Evolutionary conservation across 805 yeast species (phyloP).

Genomic region (Kodamaea neixiangensis): DNA sequence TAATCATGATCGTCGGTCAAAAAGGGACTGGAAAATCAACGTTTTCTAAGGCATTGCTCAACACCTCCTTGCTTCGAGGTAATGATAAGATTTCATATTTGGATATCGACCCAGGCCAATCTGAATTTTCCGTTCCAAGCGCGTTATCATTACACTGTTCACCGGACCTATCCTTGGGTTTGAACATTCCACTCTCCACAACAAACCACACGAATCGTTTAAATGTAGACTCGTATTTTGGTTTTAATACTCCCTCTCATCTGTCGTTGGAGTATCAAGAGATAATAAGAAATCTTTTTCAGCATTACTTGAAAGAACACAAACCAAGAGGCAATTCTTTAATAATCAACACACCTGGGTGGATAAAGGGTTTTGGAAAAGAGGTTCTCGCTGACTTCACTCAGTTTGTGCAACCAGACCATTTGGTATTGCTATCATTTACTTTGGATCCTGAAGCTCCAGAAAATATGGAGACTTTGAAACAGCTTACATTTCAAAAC

Average conservation of each 20-base stretch:
- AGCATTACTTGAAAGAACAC: conserved; percentile 22
- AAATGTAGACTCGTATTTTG: conserved; percentile 45
- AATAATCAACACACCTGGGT: conserved; percentile 81
- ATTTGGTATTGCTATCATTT: conserved; percentile 50
- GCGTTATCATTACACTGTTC: conserved; percentile 56
- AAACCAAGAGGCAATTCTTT: conserved; percentile 37
- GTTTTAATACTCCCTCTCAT: conserved; percentile 68
- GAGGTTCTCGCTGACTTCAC: conserved; percentile 58
- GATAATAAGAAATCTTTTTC: conserved; percentile 43
- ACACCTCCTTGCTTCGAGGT: conserved; percentile 38
- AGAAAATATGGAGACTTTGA: conserved; percentile 30
- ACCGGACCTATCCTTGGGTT: conserved; percentile 28
- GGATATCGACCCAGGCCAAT: conserved; percentile 90
- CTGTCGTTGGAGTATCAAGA: conserved; percentile 58
- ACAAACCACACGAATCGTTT: conserved; percentile 17
- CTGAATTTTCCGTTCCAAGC: conserved; percentile 75
- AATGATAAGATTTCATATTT: conserved; percentile 47
- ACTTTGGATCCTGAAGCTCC: conserved; percentile 20
- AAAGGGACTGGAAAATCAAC: conserved; percentile 87
- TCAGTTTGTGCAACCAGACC: conserved; percentile 49
- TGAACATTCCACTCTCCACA: conserved; percentile 21
- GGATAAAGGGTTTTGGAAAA: conserved; percentile 87
- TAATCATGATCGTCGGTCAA: conserved; percentile 54
- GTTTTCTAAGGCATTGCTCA: conserved; percentile 54
- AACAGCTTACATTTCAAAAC: conserved; percentile 28